Percentiles rank a stretch among this genome's conserved stretches.
Conservation (phyloP, 163 green algal genomes). For the Smithsoniella earleae region DNA sequence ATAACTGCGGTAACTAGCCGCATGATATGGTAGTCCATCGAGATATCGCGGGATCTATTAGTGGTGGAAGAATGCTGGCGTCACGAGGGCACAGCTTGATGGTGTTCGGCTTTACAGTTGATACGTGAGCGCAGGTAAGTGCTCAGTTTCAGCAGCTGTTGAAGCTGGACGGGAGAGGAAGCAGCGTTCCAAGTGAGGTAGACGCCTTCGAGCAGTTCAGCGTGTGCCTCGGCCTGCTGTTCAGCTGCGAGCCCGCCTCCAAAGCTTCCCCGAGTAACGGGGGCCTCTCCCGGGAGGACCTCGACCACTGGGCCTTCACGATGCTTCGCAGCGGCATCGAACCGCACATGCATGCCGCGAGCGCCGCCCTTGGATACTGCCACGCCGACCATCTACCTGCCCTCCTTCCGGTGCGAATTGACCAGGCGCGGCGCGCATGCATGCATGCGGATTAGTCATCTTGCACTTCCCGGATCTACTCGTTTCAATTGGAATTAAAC, state of each 20-base stretch:
- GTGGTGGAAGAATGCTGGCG: too few species aligned
- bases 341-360: neutral
- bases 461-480: neutral
- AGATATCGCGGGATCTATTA: too few species aligned
- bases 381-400: neutral
- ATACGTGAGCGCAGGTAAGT: neutral
- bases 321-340: neutral
- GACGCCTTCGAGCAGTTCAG: neutral
- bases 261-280: neutral
- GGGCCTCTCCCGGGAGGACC: neutral
- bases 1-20: too few species aligned
- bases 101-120: neutral
- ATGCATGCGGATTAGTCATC: neutral
- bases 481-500: neutral
- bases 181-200: neutral
- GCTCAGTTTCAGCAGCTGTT: neutral
- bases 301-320: neutral
- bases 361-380: neutral
- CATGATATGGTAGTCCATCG: too few species aligned
- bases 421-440: too few species aligned
- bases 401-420: neutral
- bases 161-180: neutral
- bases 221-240: neutral
- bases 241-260: neutral
- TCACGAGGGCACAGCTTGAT: too few species aligned